Base-by-base conservation (phyloP, 163 green algal genomes). In the Coccomyxa subellipsoidea region DNA sequence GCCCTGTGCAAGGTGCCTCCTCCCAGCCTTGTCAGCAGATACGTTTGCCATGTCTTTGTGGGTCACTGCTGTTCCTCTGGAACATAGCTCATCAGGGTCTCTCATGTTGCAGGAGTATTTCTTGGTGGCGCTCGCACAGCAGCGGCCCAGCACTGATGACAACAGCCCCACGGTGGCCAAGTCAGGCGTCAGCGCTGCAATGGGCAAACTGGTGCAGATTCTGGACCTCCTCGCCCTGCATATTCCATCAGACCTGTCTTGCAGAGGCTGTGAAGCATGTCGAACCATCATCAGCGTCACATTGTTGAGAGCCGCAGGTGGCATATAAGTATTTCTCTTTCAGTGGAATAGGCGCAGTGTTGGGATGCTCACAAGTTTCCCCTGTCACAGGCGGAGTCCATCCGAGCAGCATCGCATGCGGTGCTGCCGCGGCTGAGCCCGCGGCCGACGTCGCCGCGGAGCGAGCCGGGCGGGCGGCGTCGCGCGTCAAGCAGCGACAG, bases 1-100 rank as follows among this genome's bases (percentile, higher is more conserved):
- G 87, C 87, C 38, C 79, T 90, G 69, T 39, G 75, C 10, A 90
- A 90, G 87, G 87, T 84, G 54, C 25, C 59, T 8, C 5, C 47
- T 18, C 47, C 23, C 4, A 8, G 23, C 47, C 4, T 2, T 1
- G 2, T 18, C 29, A 3, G 1, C 47, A 59, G 47, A 59, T 18
- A 59, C 47, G 23, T n/a, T n/a, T n/a, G n/a, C n/a, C n/a, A n/a
- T n/a, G n/a, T n/a, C n/a, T n/a, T n/a, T n/a, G n/a, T n/a, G n/a
- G n/a, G n/a, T n/a, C n/a, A n/a, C n/a, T n/a, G n/a, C n/a, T n/a
- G n/a, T n/a, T n/a, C n/a, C n/a, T n/a, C n/a, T n/a, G n/a, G n/a
- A n/a, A n/a, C n/a, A n/a, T n/a, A n/a, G n/a, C n/a, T n/a, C n/a
- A n/a, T n/a, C n/a, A n/a, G n/a, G n/a, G n/a, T n/a, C n/a, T n/a